Conservation (phyloP, 345 rosid genomes). For the Euclidium syriacum region DNA sequence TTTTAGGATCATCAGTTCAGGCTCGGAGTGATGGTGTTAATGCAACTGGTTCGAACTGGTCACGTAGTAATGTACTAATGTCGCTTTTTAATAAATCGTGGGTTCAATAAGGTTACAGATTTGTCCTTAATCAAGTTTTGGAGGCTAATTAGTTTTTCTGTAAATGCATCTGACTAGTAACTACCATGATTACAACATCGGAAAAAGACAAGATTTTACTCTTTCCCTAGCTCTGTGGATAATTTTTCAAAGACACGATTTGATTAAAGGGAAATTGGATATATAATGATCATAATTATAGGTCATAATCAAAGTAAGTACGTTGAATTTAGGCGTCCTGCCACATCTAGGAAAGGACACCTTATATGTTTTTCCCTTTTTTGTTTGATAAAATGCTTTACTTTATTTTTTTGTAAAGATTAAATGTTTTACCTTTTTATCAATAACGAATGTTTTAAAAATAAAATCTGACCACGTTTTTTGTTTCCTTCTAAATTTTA, state of each 20-base stretch:
- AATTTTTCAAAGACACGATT: conserved; percentile 5
- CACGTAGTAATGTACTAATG: not conserved
- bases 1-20: not conserved
- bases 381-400: not conserved
- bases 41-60: not conserved
- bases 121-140: not conserved
- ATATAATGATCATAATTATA: conserved; percentile 10
- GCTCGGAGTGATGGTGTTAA: not conserved
- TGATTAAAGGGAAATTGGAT: conserved; percentile 3
- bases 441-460: too few relatives aligned
- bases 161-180: not conserved
- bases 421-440: too few relatives aligned
- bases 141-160: not conserved
- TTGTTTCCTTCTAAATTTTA: too few relatives aligned
- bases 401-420: too few relatives aligned
- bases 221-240: not conserved
- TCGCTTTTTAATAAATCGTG: not conserved
- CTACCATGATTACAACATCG: conserved; percentile 20
- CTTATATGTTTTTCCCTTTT: too few relatives aligned
- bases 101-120: not conserved
- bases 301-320: conserved; percentile 20
- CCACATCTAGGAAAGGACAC: conserved; percentile 7
- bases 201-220: conserved; percentile 13
- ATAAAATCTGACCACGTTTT: too few relatives aligned
- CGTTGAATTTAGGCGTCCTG: conserved; percentile 21